Conservation (phyloP, 768 basidiomycete species). For the Suillus alpinus region DNA sequence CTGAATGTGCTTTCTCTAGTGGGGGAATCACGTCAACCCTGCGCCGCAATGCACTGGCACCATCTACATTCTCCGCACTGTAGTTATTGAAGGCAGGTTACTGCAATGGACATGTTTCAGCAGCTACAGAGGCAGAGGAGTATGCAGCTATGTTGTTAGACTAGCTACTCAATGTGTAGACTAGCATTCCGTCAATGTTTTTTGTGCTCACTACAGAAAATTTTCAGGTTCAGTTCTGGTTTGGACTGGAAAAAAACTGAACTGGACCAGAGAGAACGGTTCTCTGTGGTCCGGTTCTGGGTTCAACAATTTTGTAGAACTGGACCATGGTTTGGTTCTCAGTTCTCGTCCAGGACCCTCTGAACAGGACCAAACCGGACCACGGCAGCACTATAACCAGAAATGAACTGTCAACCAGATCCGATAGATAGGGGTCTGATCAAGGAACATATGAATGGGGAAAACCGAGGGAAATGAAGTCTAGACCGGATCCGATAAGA, state of each 20-base stretch:
- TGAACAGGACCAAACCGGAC: no score
- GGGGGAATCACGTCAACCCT: slow-evolving; percentile 23
- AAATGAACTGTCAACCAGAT: no score
- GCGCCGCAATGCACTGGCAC: slow-evolving; percentile 16
- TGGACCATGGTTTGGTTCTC: no score
- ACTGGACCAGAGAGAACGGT: no score
- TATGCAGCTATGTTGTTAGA: not conserved
- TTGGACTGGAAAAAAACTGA: not conserved
- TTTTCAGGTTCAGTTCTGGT: not conserved
- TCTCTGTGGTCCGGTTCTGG: no score
- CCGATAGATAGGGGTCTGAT: no score
- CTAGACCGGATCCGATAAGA: no score
- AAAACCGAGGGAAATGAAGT: no score
- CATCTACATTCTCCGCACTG: slow-evolving; percentile 21
- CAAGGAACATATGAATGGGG: no score
- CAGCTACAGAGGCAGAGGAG: slow-evolving; percentile 12
- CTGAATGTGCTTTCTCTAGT: slow-evolving; percentile 29
- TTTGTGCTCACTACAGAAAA: not conserved
- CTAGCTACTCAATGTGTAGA: not conserved
- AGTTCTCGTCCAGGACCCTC: no score
- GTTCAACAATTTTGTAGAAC: no score
- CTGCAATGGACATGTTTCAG: slow-evolving; percentile 24
- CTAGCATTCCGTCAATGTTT: not conserved
- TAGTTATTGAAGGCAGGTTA: slow-evolving; percentile 25
- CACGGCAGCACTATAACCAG: no score